These are phyloP conservation scores for maize (Zea mays) DNA, from an alignment of 176 grass and related monocot species.

Conservation along the genomic window DNA sequence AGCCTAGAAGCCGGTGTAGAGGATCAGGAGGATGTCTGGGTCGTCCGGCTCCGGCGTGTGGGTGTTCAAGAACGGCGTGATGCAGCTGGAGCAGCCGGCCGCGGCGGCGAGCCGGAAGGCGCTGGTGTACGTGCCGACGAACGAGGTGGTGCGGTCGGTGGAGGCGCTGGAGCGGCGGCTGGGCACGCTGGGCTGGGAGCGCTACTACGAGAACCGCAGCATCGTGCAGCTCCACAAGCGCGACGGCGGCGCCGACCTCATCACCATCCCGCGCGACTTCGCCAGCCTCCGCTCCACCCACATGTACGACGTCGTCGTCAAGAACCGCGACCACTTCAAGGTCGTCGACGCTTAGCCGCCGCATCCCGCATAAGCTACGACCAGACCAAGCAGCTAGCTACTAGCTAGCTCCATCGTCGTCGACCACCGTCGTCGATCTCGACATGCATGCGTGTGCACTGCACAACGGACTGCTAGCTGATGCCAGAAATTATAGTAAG, in stretches of 20 bases:
- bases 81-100: slow-evolving; percentile 54
- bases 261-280: slow-evolving; percentile 79
- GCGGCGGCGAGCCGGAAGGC: slow-evolving; percentile 43
- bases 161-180: slow-evolving; percentile 69
- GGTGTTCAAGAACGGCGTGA: slow-evolving; percentile 80
- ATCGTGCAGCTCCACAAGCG: slow-evolving; percentile 82
- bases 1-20: too few relatives aligned
- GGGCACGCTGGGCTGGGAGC: slow-evolving; percentile 66
- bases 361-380: too few relatives aligned
- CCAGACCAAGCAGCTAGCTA: neutral
- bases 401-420: neutral
- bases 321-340: slow-evolving; percentile 83
- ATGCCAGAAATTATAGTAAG: neutral
- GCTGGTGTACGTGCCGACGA: slow-evolving; percentile 59
- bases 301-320: slow-evolving; percentile 90
- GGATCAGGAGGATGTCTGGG: neutral
- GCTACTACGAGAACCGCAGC: slow-evolving; percentile 71
- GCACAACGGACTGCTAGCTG: neutral
- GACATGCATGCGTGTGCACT: neutral
- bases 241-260: slow-evolving; percentile 66
- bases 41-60: slow-evolving; percentile 60
- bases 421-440: neutral
- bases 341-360: slow-evolving; percentile 58
- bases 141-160: slow-evolving; percentile 66
- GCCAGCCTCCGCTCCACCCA: slow-evolving; percentile 74